A percentile compares a stretch with the other conserved stretches of the same genome.
These are phyloP conservation scores for Phylloporus rhodoxanthus DNA, from an alignment of 768 basidiomycete species.

Conservation along the genomic window DNA sequence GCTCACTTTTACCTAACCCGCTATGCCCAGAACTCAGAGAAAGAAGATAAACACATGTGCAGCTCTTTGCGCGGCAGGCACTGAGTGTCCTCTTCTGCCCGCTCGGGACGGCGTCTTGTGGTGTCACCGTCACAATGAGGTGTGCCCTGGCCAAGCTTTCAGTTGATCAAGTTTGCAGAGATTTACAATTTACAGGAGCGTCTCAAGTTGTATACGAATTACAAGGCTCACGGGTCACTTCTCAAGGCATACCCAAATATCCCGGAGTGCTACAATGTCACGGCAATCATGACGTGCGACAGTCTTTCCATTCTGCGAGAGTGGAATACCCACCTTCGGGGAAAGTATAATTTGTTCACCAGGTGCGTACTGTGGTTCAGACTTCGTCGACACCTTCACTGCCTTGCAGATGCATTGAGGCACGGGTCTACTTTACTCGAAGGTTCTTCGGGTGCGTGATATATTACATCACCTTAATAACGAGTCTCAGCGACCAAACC, in stretches of 20 bases:
- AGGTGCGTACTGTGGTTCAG: conserved; percentile 14
- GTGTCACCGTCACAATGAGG: conserved; percentile 32
- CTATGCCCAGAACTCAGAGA: conserved; percentile 7
- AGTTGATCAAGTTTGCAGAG: too few species aligned
- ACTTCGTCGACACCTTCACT: neutral
- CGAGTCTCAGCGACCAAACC: neutral
- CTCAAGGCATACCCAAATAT: conserved; percentile 28
- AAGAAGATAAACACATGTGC: conserved; percentile 14
- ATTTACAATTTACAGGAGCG: conserved; percentile 22
- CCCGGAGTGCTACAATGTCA: conserved; percentile 21
- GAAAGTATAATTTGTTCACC: conserved; percentile 32
- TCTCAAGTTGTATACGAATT: conserved; percentile 33
- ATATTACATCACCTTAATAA: neutral
- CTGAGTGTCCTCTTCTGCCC: conserved; percentile 10
- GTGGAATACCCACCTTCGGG: conserved; percentile 30
- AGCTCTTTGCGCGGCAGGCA: conserved; percentile 13
- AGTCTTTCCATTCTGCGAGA: conserved; percentile 28
- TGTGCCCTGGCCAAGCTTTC: neutral
- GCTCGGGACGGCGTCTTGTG: conserved; percentile 11
- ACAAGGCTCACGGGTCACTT: conserved; percentile 31
- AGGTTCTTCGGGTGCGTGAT: conserved; percentile 36
- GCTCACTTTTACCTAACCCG: too few species aligned
- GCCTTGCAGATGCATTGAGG: conserved; percentile 32
- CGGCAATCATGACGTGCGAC: conserved; percentile 24
- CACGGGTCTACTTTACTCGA: conserved; percentile 34